Base-by-base conservation (phyloP, 768 basidiomycete species). In the Cystobasidium onofrii region DNA sequence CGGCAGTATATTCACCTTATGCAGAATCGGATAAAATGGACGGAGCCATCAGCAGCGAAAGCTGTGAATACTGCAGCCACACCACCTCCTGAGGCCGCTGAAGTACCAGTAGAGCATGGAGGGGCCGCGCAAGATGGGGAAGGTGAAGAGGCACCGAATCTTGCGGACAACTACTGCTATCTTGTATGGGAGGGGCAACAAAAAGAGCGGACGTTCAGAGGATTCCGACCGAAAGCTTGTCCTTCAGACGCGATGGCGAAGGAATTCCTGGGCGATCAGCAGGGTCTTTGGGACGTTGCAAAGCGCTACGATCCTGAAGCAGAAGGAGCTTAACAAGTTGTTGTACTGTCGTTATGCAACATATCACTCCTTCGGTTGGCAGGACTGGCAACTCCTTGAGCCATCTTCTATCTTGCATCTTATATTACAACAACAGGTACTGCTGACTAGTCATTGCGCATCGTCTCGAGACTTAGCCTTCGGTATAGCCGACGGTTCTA, bases 121-220 rank as follows among this genome's bases (percentile, higher is more conserved):
- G 33, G 7, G 27, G 27, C 73, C 17, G 65, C 4, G 25, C 36
- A 7, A 31, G 66, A 34, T 23, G 43, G 46, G 25, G 77, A 72
- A 6, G 76, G 72, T 3, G 81, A 81, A 18, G 77, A 75, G 15
- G 80, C 79, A 0, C 83, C 83, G 43, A 88, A 87, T n/a, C 80
- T 97, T 79, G 90, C 89, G 73, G 86, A 91, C 76, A 99, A 99
- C 81, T 85, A 86, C 74, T 98, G 96, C 81, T 88, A 87, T 79
- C 81, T 96, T 65, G 87, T 98, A 7, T 99, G 96, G 95, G 91
- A 94, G 80, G 96, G 96, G 12, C 85, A 87, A 62, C 81, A 96
- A 73, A 85, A 90, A 73, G 93, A 98, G 78, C 84, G 91, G 54
- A 84, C 86, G 64, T 98, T 92, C 82, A 87, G 71, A 20, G 75